phyloP scores from a whole-genome alignment of 164 flowering plant species.

The Magnolia officinalis region DNA sequence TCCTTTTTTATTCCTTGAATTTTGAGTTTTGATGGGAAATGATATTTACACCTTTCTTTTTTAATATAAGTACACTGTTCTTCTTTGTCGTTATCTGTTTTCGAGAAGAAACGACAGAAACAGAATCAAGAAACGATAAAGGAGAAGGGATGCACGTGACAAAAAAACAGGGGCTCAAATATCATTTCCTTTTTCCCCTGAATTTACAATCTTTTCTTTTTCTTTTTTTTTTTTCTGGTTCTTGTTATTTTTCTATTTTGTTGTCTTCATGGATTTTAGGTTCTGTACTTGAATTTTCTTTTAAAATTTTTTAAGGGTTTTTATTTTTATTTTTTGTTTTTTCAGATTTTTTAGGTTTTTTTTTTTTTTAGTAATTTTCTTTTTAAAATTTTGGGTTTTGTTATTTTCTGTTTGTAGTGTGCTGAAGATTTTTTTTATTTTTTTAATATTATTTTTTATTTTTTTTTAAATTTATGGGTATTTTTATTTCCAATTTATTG shows the following conservation, averaged over 20 bases:
- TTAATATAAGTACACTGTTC: background rate
- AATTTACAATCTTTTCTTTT: background rate
- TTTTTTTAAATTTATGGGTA: background rate
- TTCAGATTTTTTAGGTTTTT: background rate
- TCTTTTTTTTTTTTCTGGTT: no score
- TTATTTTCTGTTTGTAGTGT: no score
- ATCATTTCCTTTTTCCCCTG: background rate
- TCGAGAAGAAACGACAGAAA: background rate
- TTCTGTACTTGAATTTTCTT: background rate
- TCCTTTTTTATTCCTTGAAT: background rate
- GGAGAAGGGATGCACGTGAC: background rate
- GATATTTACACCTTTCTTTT: background rate
- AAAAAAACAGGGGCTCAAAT: background rate
- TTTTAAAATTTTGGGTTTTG: background rate
- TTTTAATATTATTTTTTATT: no score
- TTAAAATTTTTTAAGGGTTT: background rate
- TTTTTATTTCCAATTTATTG: background rate
- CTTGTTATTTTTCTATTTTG: no score
- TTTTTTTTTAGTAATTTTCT: background rate
- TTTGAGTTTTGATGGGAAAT: background rate
- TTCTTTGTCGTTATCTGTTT: background rate
- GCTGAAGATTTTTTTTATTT: no score
- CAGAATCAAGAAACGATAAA: background rate
- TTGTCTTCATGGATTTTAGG: background rate
- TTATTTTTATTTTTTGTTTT: background rate